Conservation (phyloP, 2,329 filamentous ascomycete species). For the Penicillium freii region DNA sequence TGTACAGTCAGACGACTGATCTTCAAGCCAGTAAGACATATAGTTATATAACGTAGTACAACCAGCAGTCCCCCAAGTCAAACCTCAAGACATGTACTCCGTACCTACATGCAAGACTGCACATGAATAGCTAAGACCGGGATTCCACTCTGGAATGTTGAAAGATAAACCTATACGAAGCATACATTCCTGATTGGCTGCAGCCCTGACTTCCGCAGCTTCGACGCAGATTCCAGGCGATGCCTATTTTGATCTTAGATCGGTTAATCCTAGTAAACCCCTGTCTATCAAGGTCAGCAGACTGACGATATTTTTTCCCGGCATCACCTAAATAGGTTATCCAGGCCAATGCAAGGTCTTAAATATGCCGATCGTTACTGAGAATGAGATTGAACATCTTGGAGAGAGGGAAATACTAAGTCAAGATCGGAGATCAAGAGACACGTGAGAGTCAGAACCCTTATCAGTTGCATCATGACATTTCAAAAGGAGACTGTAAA, state of each 20-base stretch:
- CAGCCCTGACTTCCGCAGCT: conserved; percentile 5
- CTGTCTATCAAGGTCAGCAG: conserved; percentile 19
- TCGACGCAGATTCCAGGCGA: conserved; percentile 19
- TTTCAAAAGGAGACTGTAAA: neutral
- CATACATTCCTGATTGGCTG: conserved; percentile 12
- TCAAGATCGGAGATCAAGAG: conserved; percentile 9
- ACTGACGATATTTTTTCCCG: conserved; percentile 15
- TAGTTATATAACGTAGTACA: neutral
- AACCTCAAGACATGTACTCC: neutral
- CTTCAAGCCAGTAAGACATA: neutral
- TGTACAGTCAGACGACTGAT: neutral
- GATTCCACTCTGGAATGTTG: neutral
- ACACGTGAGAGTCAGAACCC: conserved; percentile 23
- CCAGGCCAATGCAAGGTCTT: conserved; percentile 8
- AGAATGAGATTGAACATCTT: neutral
- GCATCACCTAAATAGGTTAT: conserved; percentile 17
- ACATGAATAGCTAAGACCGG: neutral
- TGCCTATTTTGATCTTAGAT: conserved; percentile 21
- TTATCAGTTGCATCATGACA: conserved; percentile 22
- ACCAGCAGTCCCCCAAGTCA: neutral
- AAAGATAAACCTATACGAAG: neutral
- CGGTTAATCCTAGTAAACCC: conserved; percentile 3
- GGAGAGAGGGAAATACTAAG: neutral
- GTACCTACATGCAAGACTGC: neutral
- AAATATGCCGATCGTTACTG: neutral